Conservation (phyloP, 345 rosid species). For the Pseudoturritis turrita region DNA sequence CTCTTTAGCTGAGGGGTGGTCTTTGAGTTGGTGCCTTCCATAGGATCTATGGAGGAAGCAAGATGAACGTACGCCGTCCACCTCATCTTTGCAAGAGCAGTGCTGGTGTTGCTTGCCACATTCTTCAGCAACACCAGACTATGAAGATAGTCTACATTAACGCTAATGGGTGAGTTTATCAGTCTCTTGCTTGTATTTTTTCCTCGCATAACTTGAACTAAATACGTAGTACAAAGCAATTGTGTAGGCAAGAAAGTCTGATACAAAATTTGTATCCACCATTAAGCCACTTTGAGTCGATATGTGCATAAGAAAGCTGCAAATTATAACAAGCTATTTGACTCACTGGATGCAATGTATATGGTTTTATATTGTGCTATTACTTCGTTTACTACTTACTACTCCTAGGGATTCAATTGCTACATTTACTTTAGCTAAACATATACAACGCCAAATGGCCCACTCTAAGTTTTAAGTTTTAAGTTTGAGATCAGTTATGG, state of each 20-base stretch:
- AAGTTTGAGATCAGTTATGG: too few relatives aligned
- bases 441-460: too few relatives aligned
- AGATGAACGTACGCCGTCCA: conserved; percentile 37
- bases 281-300: too few relatives aligned
- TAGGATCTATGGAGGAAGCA: conserved; percentile 39
- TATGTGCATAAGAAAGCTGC: not conserved
- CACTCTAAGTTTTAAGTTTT: too few relatives aligned
- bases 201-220: not conserved
- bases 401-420: too few relatives aligned
- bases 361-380: not conserved
- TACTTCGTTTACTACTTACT: too few relatives aligned
- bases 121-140: conserved; percentile 37
- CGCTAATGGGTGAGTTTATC: conserved; percentile 32
- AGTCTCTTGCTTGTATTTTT: not conserved
- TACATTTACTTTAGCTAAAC: too few relatives aligned
- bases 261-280: too few relatives aligned
- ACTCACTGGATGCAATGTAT: not conserved
- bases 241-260: not conserved
- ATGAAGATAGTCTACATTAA: conserved; percentile 37
- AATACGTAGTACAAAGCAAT: not conserved
- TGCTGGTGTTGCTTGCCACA: conserved; percentile 37
- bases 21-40: conserved; percentile 41
- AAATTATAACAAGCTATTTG: too few relatives aligned
- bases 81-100: conserved; percentile 39
- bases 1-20: conserved; percentile 34